phyloP scores from a whole-genome alignment of 257 asterid genomes.

The Fraxinus excelsior region DNA sequence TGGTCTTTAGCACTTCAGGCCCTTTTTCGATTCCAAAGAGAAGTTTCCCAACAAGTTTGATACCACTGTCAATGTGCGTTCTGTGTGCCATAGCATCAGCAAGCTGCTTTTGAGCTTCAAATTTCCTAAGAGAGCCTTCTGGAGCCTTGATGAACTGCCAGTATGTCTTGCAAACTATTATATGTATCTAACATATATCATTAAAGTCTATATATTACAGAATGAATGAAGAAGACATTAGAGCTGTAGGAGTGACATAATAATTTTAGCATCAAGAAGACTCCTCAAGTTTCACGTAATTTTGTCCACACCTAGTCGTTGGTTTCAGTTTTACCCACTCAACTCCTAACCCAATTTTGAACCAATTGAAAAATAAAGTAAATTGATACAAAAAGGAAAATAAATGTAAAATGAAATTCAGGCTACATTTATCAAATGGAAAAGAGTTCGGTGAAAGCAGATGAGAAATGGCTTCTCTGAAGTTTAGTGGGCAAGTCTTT shows the following conservation, averaged over 20 bases:
- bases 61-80: slow-evolving; percentile 68
- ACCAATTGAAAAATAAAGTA: background rate
- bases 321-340: background rate
- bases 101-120: slow-evolving; percentile 80
- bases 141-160: slow-evolving; percentile 56
- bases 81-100: slow-evolving; percentile 81
- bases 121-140: slow-evolving; percentile 69
- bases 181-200: background rate
- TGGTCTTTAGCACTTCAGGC: slow-evolving; percentile 50
- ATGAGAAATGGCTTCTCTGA: background rate
- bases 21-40: slow-evolving; percentile 77
- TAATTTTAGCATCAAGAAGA: background rate
- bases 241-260: background rate
- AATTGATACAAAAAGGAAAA: background rate
- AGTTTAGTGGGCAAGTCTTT: background rate
- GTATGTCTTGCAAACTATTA: background rate
- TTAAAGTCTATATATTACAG: background rate
- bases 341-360: background rate
- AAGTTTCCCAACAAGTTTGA: slow-evolving; percentile 70
- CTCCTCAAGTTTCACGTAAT: background rate
- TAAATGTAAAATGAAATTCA: background rate
- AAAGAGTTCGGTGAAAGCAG: background rate
- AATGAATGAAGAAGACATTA: background rate
- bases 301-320: background rate
- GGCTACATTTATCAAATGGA: background rate